Evolutionary conservation across 2,329 filamentous ascomycete species (phyloP).

Genomic region (Fusarium gaditjirri): DNA sequence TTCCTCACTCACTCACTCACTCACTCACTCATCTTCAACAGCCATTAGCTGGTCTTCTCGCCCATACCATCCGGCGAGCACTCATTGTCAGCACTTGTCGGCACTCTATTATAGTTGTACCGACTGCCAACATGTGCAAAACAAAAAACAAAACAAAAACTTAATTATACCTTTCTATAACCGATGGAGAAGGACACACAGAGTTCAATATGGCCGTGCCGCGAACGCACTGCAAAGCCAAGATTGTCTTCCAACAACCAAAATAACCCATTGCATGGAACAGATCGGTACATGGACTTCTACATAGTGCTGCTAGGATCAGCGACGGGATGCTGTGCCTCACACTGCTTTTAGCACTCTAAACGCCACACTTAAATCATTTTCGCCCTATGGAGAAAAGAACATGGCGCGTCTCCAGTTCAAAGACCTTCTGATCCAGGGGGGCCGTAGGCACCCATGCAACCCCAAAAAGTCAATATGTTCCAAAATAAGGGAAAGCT

Average conservation of each 20-base stretch:
- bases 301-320: background rate
- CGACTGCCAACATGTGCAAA: background rate
- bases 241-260: slow-evolving; percentile 4
- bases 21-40: background rate
- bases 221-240: background rate
- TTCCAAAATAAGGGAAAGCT: background rate
- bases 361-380: slow-evolving; percentile 40
- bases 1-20: background rate
- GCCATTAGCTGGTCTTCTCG: background rate
- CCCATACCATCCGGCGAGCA: background rate
- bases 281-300: background rate
- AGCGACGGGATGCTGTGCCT: background rate
- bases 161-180: background rate
- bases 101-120: slow-evolving; percentile 35
- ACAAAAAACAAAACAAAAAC: too few relatives aligned
- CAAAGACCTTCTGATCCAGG: slow-evolving; percentile 7
- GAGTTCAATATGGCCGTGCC: background rate
- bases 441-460: background rate
- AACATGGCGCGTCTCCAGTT: background rate
- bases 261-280: background rate
- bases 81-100: slow-evolving; percentile 17
- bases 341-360: slow-evolving; percentile 7
- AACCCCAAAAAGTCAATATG: slow-evolving; percentile 16
- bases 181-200: background rate
- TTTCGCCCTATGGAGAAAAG: slow-evolving; percentile 9